Conservation (phyloP, 2,329 filamentous ascomycete species). For the Fusarium buharicum region DNA sequence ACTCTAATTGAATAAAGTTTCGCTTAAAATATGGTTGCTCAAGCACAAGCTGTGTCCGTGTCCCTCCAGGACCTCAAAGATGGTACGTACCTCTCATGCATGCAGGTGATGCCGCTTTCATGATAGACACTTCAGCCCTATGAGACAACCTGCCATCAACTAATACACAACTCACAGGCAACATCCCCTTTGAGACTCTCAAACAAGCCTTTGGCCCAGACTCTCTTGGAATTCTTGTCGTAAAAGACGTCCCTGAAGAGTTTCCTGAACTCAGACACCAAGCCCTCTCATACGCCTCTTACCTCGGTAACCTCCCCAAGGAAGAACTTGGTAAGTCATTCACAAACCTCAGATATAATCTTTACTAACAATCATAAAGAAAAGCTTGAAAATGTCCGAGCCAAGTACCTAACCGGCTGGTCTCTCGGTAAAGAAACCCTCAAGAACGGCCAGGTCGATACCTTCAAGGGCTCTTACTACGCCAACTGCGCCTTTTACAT, state of each 20-base stretch:
- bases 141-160: neutral
- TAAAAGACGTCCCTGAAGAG: conserved; percentile 80
- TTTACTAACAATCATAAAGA: conserved; percentile 49
- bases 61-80: conserved; percentile 69
- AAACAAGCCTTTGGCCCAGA: conserved; percentile 88
- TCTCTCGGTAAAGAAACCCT: conserved; percentile 85
- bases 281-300: conserved; percentile 87
- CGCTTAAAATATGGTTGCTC: conserved; percentile 50
- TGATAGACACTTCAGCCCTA: neutral
- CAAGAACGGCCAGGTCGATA: conserved; percentile 80
- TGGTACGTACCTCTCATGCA: conserved; percentile 55
- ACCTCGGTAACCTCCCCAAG: conserved; percentile 82
- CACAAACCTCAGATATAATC: neutral
- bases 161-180: conserved; percentile 59
- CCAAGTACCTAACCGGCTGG: conserved; percentile 78
- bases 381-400: conserved; percentile 67
- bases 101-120: conserved; percentile 23
- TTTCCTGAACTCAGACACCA: conserved; percentile 78
- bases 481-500: conserved; percentile 85
- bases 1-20: neutral
- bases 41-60: conserved; percentile 68
- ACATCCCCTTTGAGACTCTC: conserved; percentile 73
- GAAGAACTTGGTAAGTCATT: conserved; percentile 71
- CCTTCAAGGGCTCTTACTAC: conserved; percentile 85
- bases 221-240: conserved; percentile 92